phyloP scores from a whole-genome alignment of 176 grass and related monocot genomes.

The Hyparrhenia diplandra region DNA sequence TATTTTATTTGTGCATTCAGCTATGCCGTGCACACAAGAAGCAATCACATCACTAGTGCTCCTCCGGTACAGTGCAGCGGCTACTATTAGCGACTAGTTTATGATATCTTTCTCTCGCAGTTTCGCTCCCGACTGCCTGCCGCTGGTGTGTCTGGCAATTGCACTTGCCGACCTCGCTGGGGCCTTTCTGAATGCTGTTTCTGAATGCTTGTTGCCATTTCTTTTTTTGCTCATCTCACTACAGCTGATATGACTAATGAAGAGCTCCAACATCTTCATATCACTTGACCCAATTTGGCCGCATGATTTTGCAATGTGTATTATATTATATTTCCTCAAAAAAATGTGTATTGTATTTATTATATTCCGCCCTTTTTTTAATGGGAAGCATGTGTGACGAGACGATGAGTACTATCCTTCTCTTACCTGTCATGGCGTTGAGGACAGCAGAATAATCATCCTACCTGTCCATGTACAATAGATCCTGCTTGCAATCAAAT shows the following conservation, averaged over 20 bases:
- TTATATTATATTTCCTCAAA: background rate
- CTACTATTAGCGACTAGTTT: background rate
- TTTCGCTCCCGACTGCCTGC: background rate
- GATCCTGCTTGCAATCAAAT: background rate
- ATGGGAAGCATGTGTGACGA: background rate
- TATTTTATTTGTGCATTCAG: background rate
- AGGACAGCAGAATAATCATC: background rate
- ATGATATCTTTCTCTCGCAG: background rate
- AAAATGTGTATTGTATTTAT: background rate
- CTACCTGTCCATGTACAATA: background rate
- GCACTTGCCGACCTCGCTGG: background rate
- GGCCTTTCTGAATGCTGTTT: background rate
- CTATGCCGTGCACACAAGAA: background rate
- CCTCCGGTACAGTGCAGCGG: background rate
- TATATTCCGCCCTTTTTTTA: background rate
- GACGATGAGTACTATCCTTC: background rate
- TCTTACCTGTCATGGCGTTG: background rate
- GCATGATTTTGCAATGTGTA: background rate
- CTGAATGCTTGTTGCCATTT: conserved; percentile 22
- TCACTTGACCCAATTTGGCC: background rate
- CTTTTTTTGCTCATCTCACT: background rate
- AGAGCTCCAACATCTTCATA: background rate
- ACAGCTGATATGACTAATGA: background rate
- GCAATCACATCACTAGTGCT: background rate
- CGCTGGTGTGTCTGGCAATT: background rate